phyloP scores from a whole-genome alignment of 495 filamentous ascomycete genomes.

The Talaromyces wortmannii region DNA sequence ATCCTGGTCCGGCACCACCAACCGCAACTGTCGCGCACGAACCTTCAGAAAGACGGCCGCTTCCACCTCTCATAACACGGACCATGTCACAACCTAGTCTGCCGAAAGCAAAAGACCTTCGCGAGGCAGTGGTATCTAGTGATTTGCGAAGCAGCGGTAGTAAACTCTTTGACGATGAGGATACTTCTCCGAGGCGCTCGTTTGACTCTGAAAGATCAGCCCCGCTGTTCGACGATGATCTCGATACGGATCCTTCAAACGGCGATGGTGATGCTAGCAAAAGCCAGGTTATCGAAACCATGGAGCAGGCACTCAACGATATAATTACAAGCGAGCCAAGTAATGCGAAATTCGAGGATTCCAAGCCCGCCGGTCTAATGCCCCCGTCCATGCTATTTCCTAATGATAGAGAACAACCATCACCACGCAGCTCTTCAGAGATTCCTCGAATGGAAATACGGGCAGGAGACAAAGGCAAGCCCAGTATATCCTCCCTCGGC shows the following conservation, averaged over 20 bases:
- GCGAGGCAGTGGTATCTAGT: conserved; percentile 48
- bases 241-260: conserved; percentile 55
- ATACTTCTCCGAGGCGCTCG: conserved; percentile 44
- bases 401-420: conserved; percentile 40
- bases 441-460: conserved; percentile 27
- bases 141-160: conserved; percentile 39
- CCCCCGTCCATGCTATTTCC: conserved; percentile 28
- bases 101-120: conserved; percentile 38
- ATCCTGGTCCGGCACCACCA: conserved; percentile 11
- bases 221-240: conserved; percentile 59
- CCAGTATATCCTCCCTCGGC: conserved; percentile 84
- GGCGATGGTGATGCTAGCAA: conserved; percentile 36
- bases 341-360: conserved; percentile 56
- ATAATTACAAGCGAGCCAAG: conserved; percentile 79
- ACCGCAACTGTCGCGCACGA: conserved; percentile 17
- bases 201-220: conserved; percentile 48
- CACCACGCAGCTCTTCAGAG: conserved; percentile 53
- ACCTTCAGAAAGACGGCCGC: conserved; percentile 26
- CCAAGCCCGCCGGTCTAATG: conserved; percentile 43
- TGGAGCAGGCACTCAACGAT: conserved; percentile 90
- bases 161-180: conserved; percentile 34
- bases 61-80: conserved; percentile 35
- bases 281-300: conserved; percentile 70
- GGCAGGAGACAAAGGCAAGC: conserved; percentile 54
- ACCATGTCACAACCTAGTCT: conserved; percentile 29